phyloP scores from a whole-genome alignment of 495 filamentous ascomycete species.

The Aspergillus avenaceus region DNA sequence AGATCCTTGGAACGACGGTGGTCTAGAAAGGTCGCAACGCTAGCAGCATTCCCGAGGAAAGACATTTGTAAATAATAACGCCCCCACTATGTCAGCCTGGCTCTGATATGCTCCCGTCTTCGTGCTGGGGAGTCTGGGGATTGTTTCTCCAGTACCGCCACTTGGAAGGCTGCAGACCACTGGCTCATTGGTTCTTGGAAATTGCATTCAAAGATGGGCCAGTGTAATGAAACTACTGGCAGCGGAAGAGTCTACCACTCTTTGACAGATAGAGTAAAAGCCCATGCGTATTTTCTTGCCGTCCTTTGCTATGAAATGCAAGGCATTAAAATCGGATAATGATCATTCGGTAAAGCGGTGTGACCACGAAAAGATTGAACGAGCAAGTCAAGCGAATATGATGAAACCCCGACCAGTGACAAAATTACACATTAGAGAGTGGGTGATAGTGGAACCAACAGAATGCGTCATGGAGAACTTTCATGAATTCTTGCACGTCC shows the following conservation, averaged over 20 bases:
- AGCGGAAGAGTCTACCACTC: not conserved
- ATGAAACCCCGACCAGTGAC: not conserved
- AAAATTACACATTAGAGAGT: not conserved
- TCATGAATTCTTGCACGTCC: not conserved
- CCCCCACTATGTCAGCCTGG: conserved; percentile 25
- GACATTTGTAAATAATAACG: conserved; percentile 13
- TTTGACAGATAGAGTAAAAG: not conserved
- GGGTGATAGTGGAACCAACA: not conserved
- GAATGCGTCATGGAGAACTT: not conserved
- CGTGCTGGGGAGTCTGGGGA: conserved; percentile 2
- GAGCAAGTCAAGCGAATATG: not conserved
- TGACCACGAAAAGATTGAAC: not conserved
- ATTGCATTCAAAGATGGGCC: not conserved
- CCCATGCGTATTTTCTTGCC: not conserved
- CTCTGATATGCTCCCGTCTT: not conserved
- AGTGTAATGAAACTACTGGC: not conserved
- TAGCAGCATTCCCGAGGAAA: conserved; percentile 5
- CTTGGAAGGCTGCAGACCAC: not conserved
- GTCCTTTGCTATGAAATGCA: not conserved
- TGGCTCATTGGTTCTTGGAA: not conserved
- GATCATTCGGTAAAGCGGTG: conserved; percentile 2
- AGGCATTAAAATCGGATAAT: not conserved
- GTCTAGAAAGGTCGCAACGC: conserved; percentile 28
- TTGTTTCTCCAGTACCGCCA: conserved; percentile 6
- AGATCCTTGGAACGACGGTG: conserved; percentile 30